These are phyloP conservation scores for Prunus mira DNA, from an alignment of 306 rosid species.

Conservation along the genomic window DNA sequence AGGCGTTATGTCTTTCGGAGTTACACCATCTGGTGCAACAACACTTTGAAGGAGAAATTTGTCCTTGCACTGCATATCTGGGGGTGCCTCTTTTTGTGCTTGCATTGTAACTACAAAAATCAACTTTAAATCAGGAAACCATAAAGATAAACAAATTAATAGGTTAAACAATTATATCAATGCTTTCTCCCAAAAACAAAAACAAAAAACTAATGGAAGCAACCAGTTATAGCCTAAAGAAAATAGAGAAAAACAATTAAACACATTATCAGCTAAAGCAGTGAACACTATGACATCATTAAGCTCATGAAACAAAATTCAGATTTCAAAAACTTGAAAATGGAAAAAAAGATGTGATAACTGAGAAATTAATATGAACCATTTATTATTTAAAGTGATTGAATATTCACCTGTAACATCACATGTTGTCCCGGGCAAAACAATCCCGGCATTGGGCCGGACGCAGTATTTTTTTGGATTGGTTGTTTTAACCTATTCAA, in stretches of 20 bases:
- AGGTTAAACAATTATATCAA: background rate
- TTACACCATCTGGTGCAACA: slow-evolving; percentile 31
- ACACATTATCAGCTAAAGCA: background rate
- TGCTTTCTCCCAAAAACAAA: background rate
- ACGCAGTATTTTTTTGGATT: slow-evolving; percentile 50
- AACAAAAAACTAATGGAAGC: background rate
- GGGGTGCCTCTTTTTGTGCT: slow-evolving; percentile 37
- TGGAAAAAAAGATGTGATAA: background rate
- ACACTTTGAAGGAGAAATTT: slow-evolving; percentile 54
- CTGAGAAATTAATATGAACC: background rate
- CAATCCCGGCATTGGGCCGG: slow-evolving; percentile 47
- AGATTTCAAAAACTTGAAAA: background rate
- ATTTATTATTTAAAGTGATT: background rate
- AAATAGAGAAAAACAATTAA: background rate
- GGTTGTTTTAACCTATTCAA: slow-evolving; percentile 45
- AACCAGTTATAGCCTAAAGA: background rate
- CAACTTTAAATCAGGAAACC: slow-evolving; percentile 9
- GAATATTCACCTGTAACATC: slow-evolving; percentile 38
- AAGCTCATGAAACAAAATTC: background rate
- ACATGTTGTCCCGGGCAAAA: slow-evolving; percentile 35
- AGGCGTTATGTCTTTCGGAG: slow-evolving; percentile 34
- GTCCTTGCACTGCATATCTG: slow-evolving; percentile 54
- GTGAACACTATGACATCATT: background rate
- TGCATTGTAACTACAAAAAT: slow-evolving; percentile 45
- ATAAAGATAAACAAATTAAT: background rate